Evolutionary conservation across 257 asterid genomes (phyloP), one percentile per base, ranked within the genome.

Genomic region (Solanum stenotomum): DNA sequence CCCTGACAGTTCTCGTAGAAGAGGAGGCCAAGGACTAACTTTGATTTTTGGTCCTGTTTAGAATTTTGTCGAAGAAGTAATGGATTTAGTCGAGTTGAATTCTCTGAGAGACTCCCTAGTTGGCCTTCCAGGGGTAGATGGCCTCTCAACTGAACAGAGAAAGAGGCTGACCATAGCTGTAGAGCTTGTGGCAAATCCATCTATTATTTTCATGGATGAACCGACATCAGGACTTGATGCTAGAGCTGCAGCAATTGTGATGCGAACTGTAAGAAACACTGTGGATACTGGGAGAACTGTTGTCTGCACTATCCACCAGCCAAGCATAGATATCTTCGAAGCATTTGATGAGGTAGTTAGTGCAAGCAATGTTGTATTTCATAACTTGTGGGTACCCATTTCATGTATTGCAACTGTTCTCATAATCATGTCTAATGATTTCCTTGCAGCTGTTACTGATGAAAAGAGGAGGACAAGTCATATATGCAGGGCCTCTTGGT

Each of bases 201-300:
- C 98, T 77, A 94, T 96, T 81, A 93, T 96, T 89, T 96, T 96
- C 94, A 96, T 96, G 98, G 98, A 96, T 82, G 98, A 96, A 74
- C 98, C 98, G 18, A 96, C 98, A 37, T 94, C 98, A 25, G 96
- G 98, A 1, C 98, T 96, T 35, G 98, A 96, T 90, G 98, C 98
- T 78, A 90, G 98, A 89, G 98, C 98, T 79, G 98, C 98, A 40
- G 98, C 98, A 10, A 95, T 96, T 59, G 98, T 96, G 89, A 96
- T 95, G 98, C 89, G 98, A 33, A 87, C 98, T 9, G 98, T 96
- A 22, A 93, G 98, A 27, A 96, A 96, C 92, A 96, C 98, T 0
- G 98, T 96, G 2, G 98, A 95, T 79, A 96, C 98, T 0, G 98
- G 98, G 22, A 91, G 98, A 83, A 95, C 98, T 10, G 98, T 96